These are phyloP conservation scores for Tagetes erecta DNA, from an alignment of 129 eudicot species.

Conservation along the genomic window DNA sequence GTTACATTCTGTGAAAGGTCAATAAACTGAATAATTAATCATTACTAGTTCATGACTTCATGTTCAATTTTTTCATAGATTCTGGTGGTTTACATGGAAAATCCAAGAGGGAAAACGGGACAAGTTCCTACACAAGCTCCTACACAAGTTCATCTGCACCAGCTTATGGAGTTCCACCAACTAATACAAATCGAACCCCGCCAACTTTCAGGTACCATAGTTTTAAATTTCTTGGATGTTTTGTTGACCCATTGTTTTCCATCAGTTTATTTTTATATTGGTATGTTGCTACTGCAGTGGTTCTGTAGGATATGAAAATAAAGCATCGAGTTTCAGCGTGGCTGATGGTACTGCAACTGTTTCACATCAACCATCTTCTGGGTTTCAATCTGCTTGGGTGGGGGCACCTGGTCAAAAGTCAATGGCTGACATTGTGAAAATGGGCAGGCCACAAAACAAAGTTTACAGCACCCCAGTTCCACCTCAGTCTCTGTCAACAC, in stretches of 20 bases:
- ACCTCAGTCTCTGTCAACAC: conserved; percentile 44
- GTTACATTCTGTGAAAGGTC: conserved; percentile 9
- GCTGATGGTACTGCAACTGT: conserved; percentile 46
- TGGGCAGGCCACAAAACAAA: conserved; percentile 87
- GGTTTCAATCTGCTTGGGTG: conserved; percentile 67
- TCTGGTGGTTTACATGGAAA: conserved; percentile 56
- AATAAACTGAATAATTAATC: background rate
- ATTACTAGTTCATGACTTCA: background rate
- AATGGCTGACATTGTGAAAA: conserved; percentile 97
- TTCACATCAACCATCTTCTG: conserved; percentile 57
- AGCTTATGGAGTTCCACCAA: conserved; percentile 40
- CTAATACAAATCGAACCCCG: conserved; percentile 43
- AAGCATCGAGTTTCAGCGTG: conserved; percentile 32
- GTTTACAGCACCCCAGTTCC: conserved; percentile 30
- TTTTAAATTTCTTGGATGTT: background rate
- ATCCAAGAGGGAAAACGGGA: conserved; percentile 75
- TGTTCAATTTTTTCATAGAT: conserved; percentile 37
- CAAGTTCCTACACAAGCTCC: conserved; percentile 46
- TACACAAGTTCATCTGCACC: conserved; percentile 52
- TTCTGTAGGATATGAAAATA: conserved; percentile 41
- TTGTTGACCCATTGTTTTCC: background rate
- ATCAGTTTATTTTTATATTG: background rate
- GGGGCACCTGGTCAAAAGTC: conserved; percentile 82
- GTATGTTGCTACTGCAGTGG: conserved; percentile 47
- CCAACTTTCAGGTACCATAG: conserved; percentile 48